Evolutionary conservation across 176 grass and related monocot genomes (phyloP).

Genomic region (Lolium rigidum): DNA sequence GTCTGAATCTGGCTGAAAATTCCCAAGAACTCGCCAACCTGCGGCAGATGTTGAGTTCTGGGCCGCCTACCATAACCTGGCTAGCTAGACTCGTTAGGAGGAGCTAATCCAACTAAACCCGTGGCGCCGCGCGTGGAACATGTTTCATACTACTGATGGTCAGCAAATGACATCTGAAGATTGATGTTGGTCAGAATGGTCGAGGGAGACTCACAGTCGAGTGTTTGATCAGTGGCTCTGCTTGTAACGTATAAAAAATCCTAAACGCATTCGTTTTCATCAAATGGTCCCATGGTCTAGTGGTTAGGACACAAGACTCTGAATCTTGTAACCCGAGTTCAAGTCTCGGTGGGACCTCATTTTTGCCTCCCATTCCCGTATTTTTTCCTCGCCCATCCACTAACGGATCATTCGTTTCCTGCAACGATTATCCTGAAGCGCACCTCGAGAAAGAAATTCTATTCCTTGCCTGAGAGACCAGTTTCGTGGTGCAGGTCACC

Average conservation of each 20-base stretch:
- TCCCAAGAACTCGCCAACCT: neutral
- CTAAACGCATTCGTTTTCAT: too few relatives aligned
- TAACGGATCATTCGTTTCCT: conserved; percentile 10
- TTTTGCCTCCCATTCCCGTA: neutral
- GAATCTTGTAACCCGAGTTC: conserved; percentile 48
- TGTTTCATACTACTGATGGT: too few relatives aligned
- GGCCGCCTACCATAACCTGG: neutral
- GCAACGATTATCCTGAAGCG: neutral
- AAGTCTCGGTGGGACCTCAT: conserved; percentile 38
- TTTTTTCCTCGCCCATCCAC: neutral
- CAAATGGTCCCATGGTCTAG: conserved; percentile 36
- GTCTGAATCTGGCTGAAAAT: neutral
- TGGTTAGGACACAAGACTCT: conserved; percentile 49
- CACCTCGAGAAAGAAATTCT: neutral
- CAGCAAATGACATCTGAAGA: too few relatives aligned
- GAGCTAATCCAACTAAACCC: too few relatives aligned
- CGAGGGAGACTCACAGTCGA: neutral
- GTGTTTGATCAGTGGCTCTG: too few relatives aligned
- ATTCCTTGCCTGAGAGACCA: neutral
- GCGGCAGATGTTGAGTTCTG: neutral
- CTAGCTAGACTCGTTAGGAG: neutral
- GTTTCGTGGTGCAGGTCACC: neutral
- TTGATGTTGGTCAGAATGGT: neutral
- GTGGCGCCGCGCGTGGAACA: too few relatives aligned
- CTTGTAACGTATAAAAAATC: too few relatives aligned